These are phyloP conservation scores for Narthecium ossifragum DNA, from an alignment of 106 monocot genomes.

Conservation along the genomic window DNA sequence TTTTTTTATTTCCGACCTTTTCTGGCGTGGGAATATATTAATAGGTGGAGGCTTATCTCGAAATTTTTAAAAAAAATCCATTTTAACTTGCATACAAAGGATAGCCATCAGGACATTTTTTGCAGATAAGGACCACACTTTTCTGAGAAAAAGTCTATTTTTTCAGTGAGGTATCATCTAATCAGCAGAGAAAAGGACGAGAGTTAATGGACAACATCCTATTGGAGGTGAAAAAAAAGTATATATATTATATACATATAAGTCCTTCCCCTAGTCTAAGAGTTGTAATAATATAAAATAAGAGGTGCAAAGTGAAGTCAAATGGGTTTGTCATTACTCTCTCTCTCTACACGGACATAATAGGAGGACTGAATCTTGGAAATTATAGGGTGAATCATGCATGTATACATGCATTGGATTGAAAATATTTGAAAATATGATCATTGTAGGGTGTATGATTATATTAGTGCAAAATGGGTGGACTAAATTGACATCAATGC, in stretches of 20 bases:
- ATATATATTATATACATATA: neutral
- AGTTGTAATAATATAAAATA: neutral
- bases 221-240: neutral
- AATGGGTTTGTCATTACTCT: neutral
- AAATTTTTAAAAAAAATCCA: neutral
- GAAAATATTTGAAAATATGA: neutral
- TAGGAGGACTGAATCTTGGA: neutral
- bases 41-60: neutral
- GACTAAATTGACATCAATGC: no score
- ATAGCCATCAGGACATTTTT: neutral
- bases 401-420: neutral
- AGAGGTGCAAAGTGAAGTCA: neutral
- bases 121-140: neutral
- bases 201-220: neutral
- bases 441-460: no score
- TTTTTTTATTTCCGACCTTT: neutral
- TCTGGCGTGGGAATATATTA: conserved; percentile 7
- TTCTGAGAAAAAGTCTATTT: neutral
- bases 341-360: neutral
- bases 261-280: neutral
- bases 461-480: no score
- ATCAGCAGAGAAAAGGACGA: neutral
- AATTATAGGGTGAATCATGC: no score
- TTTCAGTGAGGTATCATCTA: neutral
- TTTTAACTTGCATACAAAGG: neutral